Base-by-base conservation (phyloP, 176 grass and related monocot species). In the Eleusine indica region DNA sequence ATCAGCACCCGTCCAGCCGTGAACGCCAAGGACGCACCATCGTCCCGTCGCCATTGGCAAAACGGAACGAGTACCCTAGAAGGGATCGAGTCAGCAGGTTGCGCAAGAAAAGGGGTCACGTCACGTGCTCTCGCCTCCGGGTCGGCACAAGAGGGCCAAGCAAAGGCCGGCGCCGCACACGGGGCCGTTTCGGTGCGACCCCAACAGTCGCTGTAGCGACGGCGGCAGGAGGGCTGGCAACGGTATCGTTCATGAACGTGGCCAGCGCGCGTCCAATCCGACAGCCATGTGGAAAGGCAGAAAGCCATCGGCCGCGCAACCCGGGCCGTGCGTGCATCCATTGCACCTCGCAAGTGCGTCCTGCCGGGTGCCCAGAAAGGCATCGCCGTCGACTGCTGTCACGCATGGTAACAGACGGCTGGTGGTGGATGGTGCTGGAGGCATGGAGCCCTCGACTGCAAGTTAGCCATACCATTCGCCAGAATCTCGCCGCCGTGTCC, bases 401-500 rank as follows among this genome's bases (percentile, higher is more conserved):
- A 64, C 13, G 52, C 12, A 64, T 52, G 53, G 38, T 46, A 37
- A 53, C 43, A 13, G 62, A 35, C 32, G 25, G 63, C 29, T 43
- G 66, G 32, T 53, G 66, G 66, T 37, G 65, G 66, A 39, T 39
- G 15, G 74, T 16, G 44, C 75, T 64, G 60, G 35, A 28, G 22
- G 11, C 9, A 54, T 15, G 73, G 68, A 68, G 38, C 35, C 58
- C 58, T 14, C 67, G 17, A 14, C 30, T 35, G n/a, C 38, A 15
- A 4, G 80, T 2, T 60, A 14, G 18, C 51, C 15, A 18, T 68
- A 0, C 39, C 70, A 68, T 71, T 82, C 46, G 73, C 68, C 73
- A 2, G 84, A 86, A 90, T 90, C 60, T 62, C 47, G 13, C 29
- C 73, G 79, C 41, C 84, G 84, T 63, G 79, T 79, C 49, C 30